These are phyloP conservation scores for Syzygium aqueum DNA, from an alignment of 345 rosid species.

Conservation along the genomic window DNA sequence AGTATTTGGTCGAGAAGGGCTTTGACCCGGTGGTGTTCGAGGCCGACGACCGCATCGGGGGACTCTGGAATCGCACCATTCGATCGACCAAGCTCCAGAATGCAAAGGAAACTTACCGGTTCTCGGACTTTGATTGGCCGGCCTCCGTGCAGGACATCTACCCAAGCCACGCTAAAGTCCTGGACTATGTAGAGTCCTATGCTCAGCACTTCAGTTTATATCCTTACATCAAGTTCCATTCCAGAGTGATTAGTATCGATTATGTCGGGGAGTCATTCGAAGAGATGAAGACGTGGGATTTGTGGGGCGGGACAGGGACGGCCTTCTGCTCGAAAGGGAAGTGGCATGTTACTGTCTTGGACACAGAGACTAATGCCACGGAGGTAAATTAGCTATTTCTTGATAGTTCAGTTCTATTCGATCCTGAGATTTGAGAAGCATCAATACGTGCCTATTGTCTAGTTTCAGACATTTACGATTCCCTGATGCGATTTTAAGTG, in stretches of 20 bases:
- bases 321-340: constrained; percentile 26
- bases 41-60: constrained; percentile 13
- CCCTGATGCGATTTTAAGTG: neutral
- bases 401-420: neutral
- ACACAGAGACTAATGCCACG: neutral
- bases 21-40: constrained; percentile 27
- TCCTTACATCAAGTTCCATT: constrained; percentile 16
- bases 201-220: constrained; percentile 12
- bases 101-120: constrained; percentile 1
- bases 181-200: constrained; percentile 18
- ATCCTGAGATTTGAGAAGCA: neutral
- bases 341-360: constrained; percentile 23
- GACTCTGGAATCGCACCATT: constrained; percentile 17
- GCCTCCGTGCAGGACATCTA: neutral
- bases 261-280: constrained; percentile 16
- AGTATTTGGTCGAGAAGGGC: constrained; percentile 16
- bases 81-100: constrained; percentile 22
- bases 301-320: constrained; percentile 27
- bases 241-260: constrained; percentile 14
- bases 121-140: constrained; percentile 43
- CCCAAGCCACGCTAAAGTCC: constrained; percentile 10
- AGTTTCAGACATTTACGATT: neutral
- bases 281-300: constrained; percentile 26
- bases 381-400: constrained; percentile 6
- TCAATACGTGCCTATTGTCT: neutral